These are phyloP conservation scores for Termitomyces sp. DNA, from an alignment of 768 basidiomycete species.

Conservation along the genomic window DNA sequence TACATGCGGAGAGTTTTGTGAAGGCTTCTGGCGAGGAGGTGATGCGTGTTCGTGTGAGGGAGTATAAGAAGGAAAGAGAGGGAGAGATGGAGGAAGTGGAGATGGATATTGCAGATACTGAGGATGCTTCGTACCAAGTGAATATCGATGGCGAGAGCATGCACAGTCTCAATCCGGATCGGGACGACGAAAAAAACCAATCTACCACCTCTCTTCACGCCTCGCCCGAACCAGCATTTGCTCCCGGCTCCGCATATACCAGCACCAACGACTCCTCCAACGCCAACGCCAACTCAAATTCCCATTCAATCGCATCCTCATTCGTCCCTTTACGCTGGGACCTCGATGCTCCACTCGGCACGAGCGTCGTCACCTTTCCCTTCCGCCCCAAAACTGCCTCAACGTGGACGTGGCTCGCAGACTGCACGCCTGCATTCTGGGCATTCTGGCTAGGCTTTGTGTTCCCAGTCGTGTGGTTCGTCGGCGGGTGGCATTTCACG, in stretches of 20 bases:
- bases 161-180: neutral
- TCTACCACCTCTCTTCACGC: neutral
- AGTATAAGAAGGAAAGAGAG: neutral
- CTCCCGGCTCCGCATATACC: neutral
- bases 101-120: slow-evolving; percentile 8
- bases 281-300: slow-evolving; percentile 22
- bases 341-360: slow-evolving; percentile 31
- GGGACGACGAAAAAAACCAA: neutral
- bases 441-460: slow-evolving; percentile 76
- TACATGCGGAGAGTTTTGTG: slow-evolving; percentile 53
- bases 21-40: slow-evolving; percentile 31
- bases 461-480: slow-evolving; percentile 69
- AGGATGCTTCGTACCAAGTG: neutral
- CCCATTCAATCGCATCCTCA: slow-evolving; percentile 29
- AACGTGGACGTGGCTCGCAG: slow-evolving; percentile 18
- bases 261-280: neutral
- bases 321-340: slow-evolving; percentile 43
- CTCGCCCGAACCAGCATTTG: neutral
- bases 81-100: neutral
- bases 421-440: slow-evolving; percentile 42
- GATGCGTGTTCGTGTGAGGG: neutral
- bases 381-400: slow-evolving; percentile 18
- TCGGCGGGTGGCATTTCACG: slow-evolving; percentile 69
- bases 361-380: slow-evolving; percentile 25
- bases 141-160: neutral